These are phyloP conservation scores for Oldenlandia corymbosa DNA, from an alignment of 257 asterid genomes.

Conservation along the genomic window DNA sequence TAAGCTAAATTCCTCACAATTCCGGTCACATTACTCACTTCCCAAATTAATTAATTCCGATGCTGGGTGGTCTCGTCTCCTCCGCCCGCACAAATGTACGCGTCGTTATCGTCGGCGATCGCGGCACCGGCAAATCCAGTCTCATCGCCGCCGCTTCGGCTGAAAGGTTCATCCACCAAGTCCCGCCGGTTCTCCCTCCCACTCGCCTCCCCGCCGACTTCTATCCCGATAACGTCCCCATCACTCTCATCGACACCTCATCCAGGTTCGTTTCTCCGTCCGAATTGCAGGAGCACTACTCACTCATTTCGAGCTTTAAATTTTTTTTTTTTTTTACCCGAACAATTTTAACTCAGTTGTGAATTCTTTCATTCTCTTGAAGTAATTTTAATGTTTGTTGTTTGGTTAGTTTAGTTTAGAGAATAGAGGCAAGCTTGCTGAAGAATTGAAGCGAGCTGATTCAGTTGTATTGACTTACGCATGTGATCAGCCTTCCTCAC, in stretches of 20 bases:
- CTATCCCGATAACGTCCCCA: constrained; percentile 78
- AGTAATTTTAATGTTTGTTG: neutral
- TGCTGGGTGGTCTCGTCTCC: constrained; percentile 50
- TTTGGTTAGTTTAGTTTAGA: constrained; percentile 62
- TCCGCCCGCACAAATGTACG: constrained; percentile 64
- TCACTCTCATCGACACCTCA: constrained; percentile 81
- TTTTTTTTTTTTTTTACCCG: neutral
- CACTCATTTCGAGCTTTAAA: neutral
- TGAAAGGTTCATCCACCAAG: constrained; percentile 71
- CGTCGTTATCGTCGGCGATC: constrained; percentile 93
- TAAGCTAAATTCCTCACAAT: neutral
- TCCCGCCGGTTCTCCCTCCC: constrained; percentile 87
- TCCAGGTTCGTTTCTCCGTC: constrained; percentile 53
- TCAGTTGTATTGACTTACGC: constrained; percentile 93
- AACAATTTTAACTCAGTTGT: neutral
- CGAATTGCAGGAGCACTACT: neutral
- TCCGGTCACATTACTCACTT: neutral
- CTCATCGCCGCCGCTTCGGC: constrained; percentile 86
- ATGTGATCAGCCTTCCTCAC: constrained; percentile 84
- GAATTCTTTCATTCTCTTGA: neutral
- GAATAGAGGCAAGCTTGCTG: constrained; percentile 82
- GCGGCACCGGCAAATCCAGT: constrained; percentile 90
- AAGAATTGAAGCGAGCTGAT: constrained; percentile 96
- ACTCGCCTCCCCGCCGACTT: constrained; percentile 95
- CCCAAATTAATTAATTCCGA: constrained; percentile 18